Evolutionary conservation across 2,329 filamentous ascomycete genomes (phyloP).

Genomic region (Colletotrichum echinochloae): DNA sequence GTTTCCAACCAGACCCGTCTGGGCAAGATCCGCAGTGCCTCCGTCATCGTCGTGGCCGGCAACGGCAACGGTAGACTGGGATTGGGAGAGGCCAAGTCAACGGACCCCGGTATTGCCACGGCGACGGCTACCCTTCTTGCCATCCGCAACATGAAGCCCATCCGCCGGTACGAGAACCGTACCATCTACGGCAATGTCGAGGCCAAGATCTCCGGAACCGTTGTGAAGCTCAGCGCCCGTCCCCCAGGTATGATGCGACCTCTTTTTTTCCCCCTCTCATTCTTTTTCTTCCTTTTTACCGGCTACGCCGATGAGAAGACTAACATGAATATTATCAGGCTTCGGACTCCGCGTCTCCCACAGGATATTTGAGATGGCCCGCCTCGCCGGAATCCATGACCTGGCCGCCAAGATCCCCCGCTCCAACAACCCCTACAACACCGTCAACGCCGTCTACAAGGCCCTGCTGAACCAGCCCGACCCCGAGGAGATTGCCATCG

Average conservation of each 20-base stretch:
- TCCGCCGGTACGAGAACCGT: slow-evolving; percentile 88
- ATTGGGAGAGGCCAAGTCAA: slow-evolving; percentile 89
- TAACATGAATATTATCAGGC: slow-evolving; percentile 63
- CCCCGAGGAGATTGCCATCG: slow-evolving; percentile 90
- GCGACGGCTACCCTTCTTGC: slow-evolving; percentile 83
- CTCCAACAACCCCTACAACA: slow-evolving; percentile 96
- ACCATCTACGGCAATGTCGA: slow-evolving; percentile 90
- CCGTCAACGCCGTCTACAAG: slow-evolving; percentile 89
- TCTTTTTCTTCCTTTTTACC: neutral
- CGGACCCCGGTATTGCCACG: slow-evolving; percentile 75
- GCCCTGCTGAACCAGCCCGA: slow-evolving; percentile 86
- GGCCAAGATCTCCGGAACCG: slow-evolving; percentile 87
- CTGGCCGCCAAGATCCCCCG: slow-evolving; percentile 85
- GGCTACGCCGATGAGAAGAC: neutral
- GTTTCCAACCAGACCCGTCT: slow-evolving; percentile 96
- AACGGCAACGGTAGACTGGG: slow-evolving; percentile 89
- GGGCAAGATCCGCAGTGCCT: slow-evolving; percentile 86
- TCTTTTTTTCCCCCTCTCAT: neutral
- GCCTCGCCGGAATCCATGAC: slow-evolving; percentile 87
- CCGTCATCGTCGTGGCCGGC: slow-evolving; percentile 84
- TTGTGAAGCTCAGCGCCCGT: slow-evolving; percentile 83
- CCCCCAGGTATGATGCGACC: slow-evolving; percentile 79
- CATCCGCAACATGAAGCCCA: slow-evolving; percentile 92
- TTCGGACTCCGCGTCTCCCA: slow-evolving; percentile 94
- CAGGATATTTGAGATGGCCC: slow-evolving; percentile 94